These are phyloP conservation scores for Gastrodia elata DNA, from an alignment of 106 monocot species.

Conservation along the genomic window DNA sequence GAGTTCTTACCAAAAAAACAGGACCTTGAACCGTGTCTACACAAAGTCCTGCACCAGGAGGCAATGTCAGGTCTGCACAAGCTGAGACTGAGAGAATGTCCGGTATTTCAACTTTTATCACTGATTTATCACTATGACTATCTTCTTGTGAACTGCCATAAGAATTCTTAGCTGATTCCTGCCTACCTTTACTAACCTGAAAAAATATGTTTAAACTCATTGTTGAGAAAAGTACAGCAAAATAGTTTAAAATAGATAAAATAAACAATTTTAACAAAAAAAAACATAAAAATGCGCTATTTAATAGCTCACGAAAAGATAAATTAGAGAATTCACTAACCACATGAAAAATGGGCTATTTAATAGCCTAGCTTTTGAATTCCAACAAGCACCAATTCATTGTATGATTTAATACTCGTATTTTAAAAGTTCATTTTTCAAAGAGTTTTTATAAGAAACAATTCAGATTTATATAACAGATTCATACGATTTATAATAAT, in stretches of 20 bases:
- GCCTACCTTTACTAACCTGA: constrained; percentile 46
- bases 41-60: constrained; percentile 80
- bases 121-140: constrained; percentile 25
- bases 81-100: constrained; percentile 82
- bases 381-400: no score
- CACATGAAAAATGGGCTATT: no score
- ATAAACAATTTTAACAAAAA: neutral
- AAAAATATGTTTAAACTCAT: neutral
- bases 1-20: constrained; percentile 57
- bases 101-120: constrained; percentile 57
- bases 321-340: neutral
- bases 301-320: neutral
- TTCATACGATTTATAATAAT: no score
- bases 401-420: no score
- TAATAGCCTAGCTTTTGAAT: no score
- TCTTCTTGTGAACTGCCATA: constrained; percentile 28
- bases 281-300: neutral
- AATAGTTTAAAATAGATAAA: neutral
- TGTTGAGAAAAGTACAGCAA: neutral
- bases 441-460: no score
- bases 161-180: constrained; percentile 27
- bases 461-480: no score
- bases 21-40: constrained; percentile 75
- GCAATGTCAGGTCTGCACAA: constrained; percentile 82
- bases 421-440: no score